Conservation (phyloP, 140 eudicot genomes). For the Ambrosia hybrid region DNA sequence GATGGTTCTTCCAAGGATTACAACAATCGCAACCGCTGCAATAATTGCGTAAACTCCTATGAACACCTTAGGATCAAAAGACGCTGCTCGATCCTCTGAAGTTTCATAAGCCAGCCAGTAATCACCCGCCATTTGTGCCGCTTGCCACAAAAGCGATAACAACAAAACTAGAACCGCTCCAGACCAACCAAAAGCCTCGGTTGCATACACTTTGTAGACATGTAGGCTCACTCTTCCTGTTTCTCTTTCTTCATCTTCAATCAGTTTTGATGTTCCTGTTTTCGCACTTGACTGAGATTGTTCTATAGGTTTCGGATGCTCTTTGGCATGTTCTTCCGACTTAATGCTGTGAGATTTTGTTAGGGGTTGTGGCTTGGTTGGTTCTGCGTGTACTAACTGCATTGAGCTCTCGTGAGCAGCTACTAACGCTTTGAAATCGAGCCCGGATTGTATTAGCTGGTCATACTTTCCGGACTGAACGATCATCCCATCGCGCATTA, state of each 20-base stretch:
- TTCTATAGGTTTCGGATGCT: conserved; percentile 24
- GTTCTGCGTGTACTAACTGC: conserved; percentile 61
- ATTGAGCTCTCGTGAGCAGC: conserved; percentile 81
- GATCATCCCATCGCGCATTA: conserved; percentile 79
- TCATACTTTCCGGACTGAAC: conserved; percentile 82
- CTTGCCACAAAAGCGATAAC: conserved; percentile 58
- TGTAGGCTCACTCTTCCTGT: conserved; percentile 61
- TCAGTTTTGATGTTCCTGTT: conserved; percentile 60
- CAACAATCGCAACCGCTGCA: conserved; percentile 37
- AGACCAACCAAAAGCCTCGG: conserved; percentile 79
- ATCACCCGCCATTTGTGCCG: conserved; percentile 57
- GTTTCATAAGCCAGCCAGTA: conserved; percentile 88
- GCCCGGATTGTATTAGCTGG: conserved; percentile 49
- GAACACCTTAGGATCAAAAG: conserved; percentile 52
- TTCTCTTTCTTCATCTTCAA: conserved; percentile 81
- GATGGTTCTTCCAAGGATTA: conserved; percentile 40
- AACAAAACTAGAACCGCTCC: conserved; percentile 49
- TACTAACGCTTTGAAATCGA: conserved; percentile 73
- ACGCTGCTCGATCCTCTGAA: conserved; percentile 37
- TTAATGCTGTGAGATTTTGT: conserved; percentile 35
- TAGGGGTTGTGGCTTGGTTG: conserved; percentile 18
- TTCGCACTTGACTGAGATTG: conserved; percentile 37
- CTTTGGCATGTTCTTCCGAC: conserved; percentile 19
- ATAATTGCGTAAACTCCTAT: conserved; percentile 49
- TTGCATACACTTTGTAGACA: conserved; percentile 64